A percentile compares a stretch with the other conserved stretches of the same genome.
These are phyloP conservation scores for Tetrapisispora nanseiensis DNA, from an alignment of 805 yeast species.

Conservation along the genomic window DNA sequence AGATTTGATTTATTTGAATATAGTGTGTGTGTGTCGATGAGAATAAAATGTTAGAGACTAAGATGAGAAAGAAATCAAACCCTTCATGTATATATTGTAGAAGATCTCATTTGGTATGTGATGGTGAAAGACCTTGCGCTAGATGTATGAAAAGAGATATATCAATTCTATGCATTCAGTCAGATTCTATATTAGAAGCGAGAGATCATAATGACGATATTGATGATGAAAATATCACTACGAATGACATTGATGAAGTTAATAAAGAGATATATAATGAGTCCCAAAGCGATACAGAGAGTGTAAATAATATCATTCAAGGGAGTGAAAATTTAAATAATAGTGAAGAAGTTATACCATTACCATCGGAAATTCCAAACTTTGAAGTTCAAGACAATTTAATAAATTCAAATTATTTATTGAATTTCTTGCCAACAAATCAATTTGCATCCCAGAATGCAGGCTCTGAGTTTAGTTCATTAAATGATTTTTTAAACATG, in stretches of 20 bases:
- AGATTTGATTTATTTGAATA: too few relatives aligned
- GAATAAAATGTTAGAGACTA: background rate
- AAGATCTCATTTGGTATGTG: conserved; percentile 91
- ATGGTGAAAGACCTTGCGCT: conserved; percentile 56
- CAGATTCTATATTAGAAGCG: conserved; percentile 17
- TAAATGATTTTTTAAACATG: conserved; percentile 83
- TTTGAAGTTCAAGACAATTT: background rate
- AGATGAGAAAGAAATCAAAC: background rate
- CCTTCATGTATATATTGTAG: conserved; percentile 84
- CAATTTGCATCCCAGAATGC: conserved; percentile 89
- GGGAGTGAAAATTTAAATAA: background rate
- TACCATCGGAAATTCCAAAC: background rate
- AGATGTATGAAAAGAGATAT: conserved; percentile 82
- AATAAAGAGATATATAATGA: background rate
- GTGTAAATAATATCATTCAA: background rate
- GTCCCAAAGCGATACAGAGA: background rate
- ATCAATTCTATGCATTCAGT: conserved; percentile 79
- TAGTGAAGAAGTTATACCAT: background rate
- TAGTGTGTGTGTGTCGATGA: background rate
- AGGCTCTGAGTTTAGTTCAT: conserved; percentile 82
- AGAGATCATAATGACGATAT: background rate
- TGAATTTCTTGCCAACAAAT: conserved; percentile 13
- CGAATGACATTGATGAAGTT: background rate
- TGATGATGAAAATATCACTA: background rate
- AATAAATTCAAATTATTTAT: background rate